phyloP scores from a whole-genome alignment of 768 basidiomycete genomes.

The Lactifluus subvellereus region DNA sequence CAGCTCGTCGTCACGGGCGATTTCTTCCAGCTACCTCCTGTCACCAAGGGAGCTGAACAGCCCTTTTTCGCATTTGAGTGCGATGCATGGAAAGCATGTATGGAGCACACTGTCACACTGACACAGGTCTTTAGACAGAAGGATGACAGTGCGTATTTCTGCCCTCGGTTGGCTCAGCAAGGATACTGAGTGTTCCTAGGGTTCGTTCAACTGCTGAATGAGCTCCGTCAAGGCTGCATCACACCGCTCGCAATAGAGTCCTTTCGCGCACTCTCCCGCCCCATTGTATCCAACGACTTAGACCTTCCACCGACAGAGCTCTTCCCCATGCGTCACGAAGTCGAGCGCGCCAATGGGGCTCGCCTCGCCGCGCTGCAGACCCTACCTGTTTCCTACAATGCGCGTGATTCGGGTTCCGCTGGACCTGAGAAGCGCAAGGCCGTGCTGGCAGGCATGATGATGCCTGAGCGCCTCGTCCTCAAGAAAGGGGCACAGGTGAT shows the following conservation, averaged over 20 bases:
- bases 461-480: constrained; percentile 47
- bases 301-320: constrained; percentile 44
- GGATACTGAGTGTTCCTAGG: constrained; percentile 33
- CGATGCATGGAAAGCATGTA: constrained; percentile 48
- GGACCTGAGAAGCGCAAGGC: constrained; percentile 43
- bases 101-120: constrained; percentile 56
- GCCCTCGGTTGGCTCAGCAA: neutral
- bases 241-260: constrained; percentile 39
- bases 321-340: constrained; percentile 64
- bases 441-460: constrained; percentile 57
- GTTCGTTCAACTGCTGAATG: constrained; percentile 70
- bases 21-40: constrained; percentile 61
- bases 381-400: constrained; percentile 38
- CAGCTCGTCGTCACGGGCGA: constrained; percentile 58
- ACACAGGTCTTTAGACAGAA: constrained; percentile 74
- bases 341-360: constrained; percentile 54
- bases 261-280: constrained; percentile 45
- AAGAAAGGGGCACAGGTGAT: constrained; percentile 61
- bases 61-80: constrained; percentile 66
- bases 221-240: constrained; percentile 60
- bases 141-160: constrained; percentile 49
- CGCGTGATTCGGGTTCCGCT: constrained; percentile 47
- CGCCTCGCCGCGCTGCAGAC: constrained; percentile 47
- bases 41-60: constrained; percentile 38
- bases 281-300: constrained; percentile 27